Evolutionary conservation across 2,329 filamentous ascomycete genomes (phyloP), one percentile per base, ranked within the genome.

Genomic region (Penicillium sp.): DNA sequence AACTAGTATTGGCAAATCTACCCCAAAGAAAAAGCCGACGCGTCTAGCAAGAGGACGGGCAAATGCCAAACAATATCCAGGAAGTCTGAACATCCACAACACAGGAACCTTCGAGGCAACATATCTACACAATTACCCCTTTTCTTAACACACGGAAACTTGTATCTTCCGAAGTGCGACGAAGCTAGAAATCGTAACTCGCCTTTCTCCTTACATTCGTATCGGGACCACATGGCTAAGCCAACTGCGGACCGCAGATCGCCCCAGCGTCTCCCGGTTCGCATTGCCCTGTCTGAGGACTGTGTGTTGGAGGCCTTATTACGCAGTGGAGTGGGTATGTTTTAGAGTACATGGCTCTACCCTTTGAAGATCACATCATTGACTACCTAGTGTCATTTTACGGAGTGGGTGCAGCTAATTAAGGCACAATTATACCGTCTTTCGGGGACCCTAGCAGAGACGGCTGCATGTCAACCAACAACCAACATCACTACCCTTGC

Each of bases 221-320:
- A 25, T 40, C 14, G 14, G 25, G 16, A 30, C 37, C 37, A 41
- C 37, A 46, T 46, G 36, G 44, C 22, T 25, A 14, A 34, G 44
- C 22, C 33, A 14, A 34, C 22, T 34, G 36, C 19, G 44, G 44
- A 13, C 44, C 11, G 37, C 14, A 47, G 44, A 47, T 47, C 44
- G 9, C 19, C 19, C 19, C 11, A 41, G 41, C 44, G 37, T 18
- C 14, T 35, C 14, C 33, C 14, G 7, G 14, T 14, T 35, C 14
- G 22, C 22, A 7, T 6, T 25, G 22, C 22, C 7, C 5, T 7
- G 5, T 25, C 4, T 7, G 22, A 25, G 22, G 22, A 25, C 5
- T 25, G 22, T 25, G 5, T 25, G 22, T 7, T 25, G 8, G 7
- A 25, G 7, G 22, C 22, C 22, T 25, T 2, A 25, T 25, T 25